These are phyloP conservation scores for Fusarium scirpi DNA, from an alignment of 2,329 filamentous ascomycete species.

Conservation along the genomic window DNA sequence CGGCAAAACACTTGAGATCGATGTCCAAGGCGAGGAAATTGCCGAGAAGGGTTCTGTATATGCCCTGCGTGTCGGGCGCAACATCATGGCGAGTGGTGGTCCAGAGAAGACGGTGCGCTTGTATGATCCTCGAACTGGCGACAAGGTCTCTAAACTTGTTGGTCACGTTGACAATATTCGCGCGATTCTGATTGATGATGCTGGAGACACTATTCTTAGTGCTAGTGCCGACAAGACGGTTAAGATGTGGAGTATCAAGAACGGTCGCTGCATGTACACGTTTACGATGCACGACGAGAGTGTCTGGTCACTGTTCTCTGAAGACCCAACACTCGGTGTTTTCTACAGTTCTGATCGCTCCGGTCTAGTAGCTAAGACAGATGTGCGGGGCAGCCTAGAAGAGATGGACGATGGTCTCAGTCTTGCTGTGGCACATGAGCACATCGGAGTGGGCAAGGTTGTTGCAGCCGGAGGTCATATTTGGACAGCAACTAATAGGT, in stretches of 20 bases:
- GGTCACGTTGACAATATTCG: slow-evolving; percentile 96
- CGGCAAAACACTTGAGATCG: slow-evolving; percentile 88
- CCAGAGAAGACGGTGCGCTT: slow-evolving; percentile 93
- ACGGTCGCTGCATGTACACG: slow-evolving; percentile 96
- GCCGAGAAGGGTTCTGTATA: slow-evolving; percentile 96
- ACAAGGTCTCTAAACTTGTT: slow-evolving; percentile 94
- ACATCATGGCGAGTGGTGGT: slow-evolving; percentile 89
- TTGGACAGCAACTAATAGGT: slow-evolving; percentile 91
- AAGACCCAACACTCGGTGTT: slow-evolving; percentile 84
- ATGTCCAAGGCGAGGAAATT: slow-evolving; percentile 84
- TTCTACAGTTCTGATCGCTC: slow-evolving; percentile 97
- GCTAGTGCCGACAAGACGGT: slow-evolving; percentile 96
- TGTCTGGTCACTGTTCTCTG: slow-evolving; percentile 94
- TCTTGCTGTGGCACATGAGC: slow-evolving; percentile 91
- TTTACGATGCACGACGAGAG: slow-evolving; percentile 99
- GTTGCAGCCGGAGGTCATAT: slow-evolving; percentile 79
- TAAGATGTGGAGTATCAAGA: slow-evolving; percentile 97
- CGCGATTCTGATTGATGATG: slow-evolving; percentile 88
- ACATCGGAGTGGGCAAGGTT: slow-evolving; percentile 80
- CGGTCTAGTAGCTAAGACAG: slow-evolving; percentile 95
- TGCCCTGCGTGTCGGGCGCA: slow-evolving; percentile 82
- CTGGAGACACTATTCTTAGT: slow-evolving; percentile 91
- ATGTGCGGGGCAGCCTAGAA: slow-evolving; percentile 77
- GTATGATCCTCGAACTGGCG: slow-evolving; percentile 90
- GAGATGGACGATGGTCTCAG: slow-evolving; percentile 87